A percentile compares a stretch with the other conserved stretches of the same genome.
phyloP scores from a whole-genome alignment of 2,329 filamentous ascomycete species.

The Cladosporium sp. region DNA sequence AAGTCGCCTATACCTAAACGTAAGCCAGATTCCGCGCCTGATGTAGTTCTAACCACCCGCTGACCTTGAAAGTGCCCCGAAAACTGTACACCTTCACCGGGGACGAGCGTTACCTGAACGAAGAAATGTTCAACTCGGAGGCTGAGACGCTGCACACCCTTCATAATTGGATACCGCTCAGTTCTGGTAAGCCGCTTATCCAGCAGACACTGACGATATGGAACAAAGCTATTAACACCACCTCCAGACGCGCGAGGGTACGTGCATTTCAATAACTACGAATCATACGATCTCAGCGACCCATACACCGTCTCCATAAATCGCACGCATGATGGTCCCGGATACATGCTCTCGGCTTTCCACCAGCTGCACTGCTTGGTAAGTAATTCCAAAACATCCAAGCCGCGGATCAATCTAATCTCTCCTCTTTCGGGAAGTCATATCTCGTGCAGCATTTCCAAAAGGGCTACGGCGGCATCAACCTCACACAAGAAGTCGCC shows the following conservation, averaged over 20 bases:
- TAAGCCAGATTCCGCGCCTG: neutral
- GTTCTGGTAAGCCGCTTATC: neutral
- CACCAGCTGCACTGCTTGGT: constrained; percentile 27
- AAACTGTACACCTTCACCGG: constrained; percentile 8
- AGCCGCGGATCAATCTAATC: neutral
- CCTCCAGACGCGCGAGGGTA: constrained; percentile 8
- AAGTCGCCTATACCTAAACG: constrained; percentile 5
- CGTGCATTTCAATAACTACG: constrained; percentile 3
- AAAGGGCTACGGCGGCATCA: constrained; percentile 15
- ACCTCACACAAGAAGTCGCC: constrained; percentile 15
- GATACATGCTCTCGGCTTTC: constrained; percentile 22
- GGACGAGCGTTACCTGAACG: constrained; percentile 9
- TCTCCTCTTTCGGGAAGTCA: neutral
- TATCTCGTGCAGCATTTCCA: constrained; percentile 11
- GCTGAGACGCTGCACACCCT: constrained; percentile 5
- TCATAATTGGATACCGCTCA: constrained; percentile 11
- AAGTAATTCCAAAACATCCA: neutral
- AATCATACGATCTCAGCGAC: constrained; percentile 8
- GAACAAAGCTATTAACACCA: neutral
- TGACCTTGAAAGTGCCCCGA: neutral
- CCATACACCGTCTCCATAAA: constrained; percentile 7
- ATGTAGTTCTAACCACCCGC: neutral
- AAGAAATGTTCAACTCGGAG: constrained; percentile 9
- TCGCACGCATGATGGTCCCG: constrained; percentile 5
- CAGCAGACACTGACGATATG: neutral